Evolutionary conservation across 257 asterid species (phyloP).

Genomic region (Solanum lignicaule): DNA sequence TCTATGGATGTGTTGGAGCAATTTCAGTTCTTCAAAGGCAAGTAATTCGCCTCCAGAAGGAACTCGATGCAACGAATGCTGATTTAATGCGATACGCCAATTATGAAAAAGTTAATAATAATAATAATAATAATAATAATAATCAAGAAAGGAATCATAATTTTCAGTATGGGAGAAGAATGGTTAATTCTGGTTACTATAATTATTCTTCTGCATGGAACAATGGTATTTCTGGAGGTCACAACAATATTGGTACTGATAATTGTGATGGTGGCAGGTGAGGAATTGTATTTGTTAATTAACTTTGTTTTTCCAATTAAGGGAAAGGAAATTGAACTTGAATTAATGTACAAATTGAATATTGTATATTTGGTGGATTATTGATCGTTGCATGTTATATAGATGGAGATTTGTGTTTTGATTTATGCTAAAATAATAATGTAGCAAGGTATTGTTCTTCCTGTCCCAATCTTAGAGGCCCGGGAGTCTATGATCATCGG

Average conservation of each 20-base stretch:
- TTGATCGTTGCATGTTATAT: neutral
- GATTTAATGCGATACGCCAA: slow-evolving; percentile 11
- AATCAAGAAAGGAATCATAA: neutral
- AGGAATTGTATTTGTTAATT: neutral
- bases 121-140: neutral
- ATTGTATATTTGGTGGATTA: neutral
- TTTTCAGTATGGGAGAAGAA: neutral
- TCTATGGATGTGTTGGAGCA: slow-evolving; percentile 22
- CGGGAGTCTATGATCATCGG: neutral
- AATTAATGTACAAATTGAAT: neutral
- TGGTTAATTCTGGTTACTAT: neutral
- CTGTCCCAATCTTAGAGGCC: neutral
- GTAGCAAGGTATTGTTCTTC: neutral
- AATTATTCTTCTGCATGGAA: neutral
- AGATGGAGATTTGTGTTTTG: neutral
- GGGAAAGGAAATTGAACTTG: neutral
- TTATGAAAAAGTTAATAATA: neutral
- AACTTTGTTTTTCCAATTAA: neutral
- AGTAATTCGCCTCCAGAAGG: slow-evolving; percentile 13
- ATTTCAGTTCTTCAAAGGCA: slow-evolving; percentile 22
- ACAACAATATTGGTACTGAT: neutral
- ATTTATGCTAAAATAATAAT: neutral
- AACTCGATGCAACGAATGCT: slow-evolving; percentile 16
- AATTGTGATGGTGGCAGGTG: neutral
- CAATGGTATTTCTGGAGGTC: neutral